These are phyloP conservation scores for Anastatica hierochuntica DNA, from an alignment of 345 rosid genomes.

Conservation along the genomic window DNA sequence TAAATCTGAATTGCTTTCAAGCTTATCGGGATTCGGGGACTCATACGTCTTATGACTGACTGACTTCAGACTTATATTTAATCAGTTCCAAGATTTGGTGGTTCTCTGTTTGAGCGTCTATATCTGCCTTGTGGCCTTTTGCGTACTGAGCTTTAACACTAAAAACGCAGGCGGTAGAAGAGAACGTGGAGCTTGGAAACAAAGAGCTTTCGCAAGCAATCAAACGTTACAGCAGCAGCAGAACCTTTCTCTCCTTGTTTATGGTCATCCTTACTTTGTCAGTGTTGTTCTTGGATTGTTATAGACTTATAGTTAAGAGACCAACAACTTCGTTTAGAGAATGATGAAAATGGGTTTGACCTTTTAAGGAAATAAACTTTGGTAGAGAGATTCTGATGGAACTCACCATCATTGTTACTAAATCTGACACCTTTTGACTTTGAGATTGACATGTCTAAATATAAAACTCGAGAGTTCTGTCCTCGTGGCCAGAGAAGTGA, in stretches of 20 bases:
- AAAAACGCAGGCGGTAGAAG: constrained; percentile 66
- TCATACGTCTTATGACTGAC: no score
- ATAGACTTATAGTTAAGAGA: constrained; percentile 37
- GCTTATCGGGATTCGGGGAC: no score
- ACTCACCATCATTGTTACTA: constrained; percentile 8
- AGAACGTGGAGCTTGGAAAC: constrained; percentile 82
- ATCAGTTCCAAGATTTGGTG: no score
- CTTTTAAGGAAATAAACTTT: not conserved
- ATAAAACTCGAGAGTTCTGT: constrained; percentile 1
- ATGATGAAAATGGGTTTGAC: no score
- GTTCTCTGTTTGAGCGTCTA: no score
- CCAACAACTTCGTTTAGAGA: constrained; percentile 3
- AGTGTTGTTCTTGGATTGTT: constrained; percentile 90
- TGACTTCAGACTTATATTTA: not conserved
- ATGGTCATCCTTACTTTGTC: constrained; percentile 77
- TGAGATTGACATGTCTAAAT: constrained; percentile 14
- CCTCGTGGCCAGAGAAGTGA: constrained; percentile 5
- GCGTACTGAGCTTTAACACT: not conserved
- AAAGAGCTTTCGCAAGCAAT: constrained; percentile 76
- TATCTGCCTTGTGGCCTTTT: not conserved
- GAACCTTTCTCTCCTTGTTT: constrained; percentile 81
- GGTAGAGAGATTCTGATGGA: not conserved
- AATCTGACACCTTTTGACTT: constrained; percentile 20
- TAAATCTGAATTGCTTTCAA: no score
- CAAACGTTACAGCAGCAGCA: constrained; percentile 71